Conservation (phyloP, 768 basidiomycete species). For the Amyloporia xantha region DNA sequence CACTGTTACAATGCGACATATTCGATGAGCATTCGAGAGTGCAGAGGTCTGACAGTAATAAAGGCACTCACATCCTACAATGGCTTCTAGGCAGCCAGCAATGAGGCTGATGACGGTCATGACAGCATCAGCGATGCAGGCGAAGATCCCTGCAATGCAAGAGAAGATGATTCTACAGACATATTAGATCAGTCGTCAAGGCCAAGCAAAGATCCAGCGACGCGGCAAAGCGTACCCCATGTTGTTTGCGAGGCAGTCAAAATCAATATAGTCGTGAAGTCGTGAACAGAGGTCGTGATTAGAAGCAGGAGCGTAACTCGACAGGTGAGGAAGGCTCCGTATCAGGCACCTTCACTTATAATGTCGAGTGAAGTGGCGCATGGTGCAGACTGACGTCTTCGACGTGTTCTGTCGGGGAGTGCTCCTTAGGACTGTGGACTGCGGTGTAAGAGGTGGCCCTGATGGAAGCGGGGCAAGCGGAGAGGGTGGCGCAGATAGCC, state of each 20-base stretch:
- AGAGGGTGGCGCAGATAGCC: background rate
- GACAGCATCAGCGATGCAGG: conserved; percentile 13
- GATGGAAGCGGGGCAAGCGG: background rate
- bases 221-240: conserved; percentile 6
- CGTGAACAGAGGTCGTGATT: background rate
- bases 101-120: conserved; percentile 6
- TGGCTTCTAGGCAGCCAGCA: conserved; percentile 10
- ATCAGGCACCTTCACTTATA: background rate
- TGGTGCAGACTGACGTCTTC: background rate
- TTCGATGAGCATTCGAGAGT: background rate
- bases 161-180: conserved; percentile 13
- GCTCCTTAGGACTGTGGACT: too few relatives aligned
- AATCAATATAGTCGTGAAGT: background rate
- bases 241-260: background rate
- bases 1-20: background rate
- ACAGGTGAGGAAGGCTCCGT: background rate
- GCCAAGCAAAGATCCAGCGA: too few relatives aligned
- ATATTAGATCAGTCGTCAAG: too few relatives aligned
- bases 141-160: conserved; percentile 13
- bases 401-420: background rate
- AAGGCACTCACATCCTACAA: conserved; percentile 7
- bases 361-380: background rate
- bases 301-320: too few relatives aligned
- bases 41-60: background rate
- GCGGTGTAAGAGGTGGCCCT: too few relatives aligned